Conservation (phyloP, 352 stramenopile species). For the Blastocystis sp. region DNA sequence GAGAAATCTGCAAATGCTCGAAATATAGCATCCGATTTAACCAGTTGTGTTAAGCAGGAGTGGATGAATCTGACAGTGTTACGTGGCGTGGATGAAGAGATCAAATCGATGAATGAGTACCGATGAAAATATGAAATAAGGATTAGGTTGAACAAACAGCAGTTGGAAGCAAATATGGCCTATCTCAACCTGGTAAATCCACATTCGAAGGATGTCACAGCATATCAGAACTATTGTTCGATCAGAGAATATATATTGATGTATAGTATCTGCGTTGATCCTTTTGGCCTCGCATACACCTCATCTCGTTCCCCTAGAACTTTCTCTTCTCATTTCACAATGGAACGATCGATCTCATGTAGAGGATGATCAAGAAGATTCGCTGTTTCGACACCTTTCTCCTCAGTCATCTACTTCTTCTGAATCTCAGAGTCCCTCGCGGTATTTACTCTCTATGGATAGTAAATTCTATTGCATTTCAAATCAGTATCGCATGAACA, state of each 20-base stretch:
- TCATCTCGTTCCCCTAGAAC: background rate
- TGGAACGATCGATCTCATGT: background rate
- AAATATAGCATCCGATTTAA: background rate
- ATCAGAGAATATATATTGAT: background rate
- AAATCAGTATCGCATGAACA: background rate
- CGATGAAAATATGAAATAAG: background rate
- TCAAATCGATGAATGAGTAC: background rate
- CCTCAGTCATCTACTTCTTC: background rate
- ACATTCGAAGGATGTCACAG: background rate
- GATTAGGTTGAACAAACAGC: background rate
- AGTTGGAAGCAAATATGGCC: background rate
- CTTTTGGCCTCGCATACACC: background rate
- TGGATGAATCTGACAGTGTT: background rate
- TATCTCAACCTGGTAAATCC: background rate
- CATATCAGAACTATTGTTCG: slow-evolving; percentile 15
- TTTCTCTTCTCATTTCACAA: background rate
- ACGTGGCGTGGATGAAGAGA: background rate
- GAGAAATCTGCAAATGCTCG: background rate
- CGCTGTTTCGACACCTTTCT: background rate
- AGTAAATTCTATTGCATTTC: background rate
- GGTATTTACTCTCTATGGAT: background rate
- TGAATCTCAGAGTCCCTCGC: background rate
- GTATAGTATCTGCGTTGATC: background rate
- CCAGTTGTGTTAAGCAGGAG: background rate
- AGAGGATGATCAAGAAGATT: background rate